These are phyloP conservation scores for Exophiala dermatitidis DNA, from an alignment of 2,329 filamentous ascomycete species.

Conservation along the genomic window DNA sequence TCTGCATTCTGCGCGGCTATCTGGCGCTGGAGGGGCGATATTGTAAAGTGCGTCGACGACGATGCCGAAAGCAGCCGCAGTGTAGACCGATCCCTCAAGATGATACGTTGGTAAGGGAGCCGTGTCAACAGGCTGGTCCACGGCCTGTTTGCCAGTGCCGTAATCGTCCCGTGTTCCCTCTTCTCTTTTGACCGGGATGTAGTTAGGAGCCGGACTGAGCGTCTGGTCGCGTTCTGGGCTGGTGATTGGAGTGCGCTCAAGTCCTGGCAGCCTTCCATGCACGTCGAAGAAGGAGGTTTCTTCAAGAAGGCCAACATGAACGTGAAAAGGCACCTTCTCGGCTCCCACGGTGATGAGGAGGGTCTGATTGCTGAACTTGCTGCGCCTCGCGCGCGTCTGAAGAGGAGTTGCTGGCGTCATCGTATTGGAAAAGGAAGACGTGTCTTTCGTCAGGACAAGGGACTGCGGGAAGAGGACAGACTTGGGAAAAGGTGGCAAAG, in stretches of 20 bases:
- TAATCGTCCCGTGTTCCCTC: neutral
- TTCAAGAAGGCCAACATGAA: slow-evolving; percentile 15
- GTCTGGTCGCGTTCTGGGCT: slow-evolving; percentile 3
- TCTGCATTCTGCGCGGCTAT: neutral
- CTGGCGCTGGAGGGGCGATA: slow-evolving; percentile 1
- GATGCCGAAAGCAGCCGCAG: slow-evolving; percentile 17
- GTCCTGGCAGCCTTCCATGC: slow-evolving; percentile 5
- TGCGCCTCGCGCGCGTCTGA: neutral
- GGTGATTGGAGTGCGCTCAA: neutral
- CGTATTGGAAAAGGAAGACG: neutral
- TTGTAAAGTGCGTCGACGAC: slow-evolving; percentile 24
- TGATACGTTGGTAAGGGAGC: slow-evolving; percentile 2
- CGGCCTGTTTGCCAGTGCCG: too few relatives aligned
- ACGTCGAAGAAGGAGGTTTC: slow-evolving; percentile 22
- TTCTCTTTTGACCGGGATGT: slow-evolving; percentile 1
- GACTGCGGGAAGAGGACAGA: too few relatives aligned
- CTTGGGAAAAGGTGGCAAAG: too few relatives aligned
- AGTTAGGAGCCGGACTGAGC: neutral
- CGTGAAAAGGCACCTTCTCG: slow-evolving; percentile 12
- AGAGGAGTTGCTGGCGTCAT: neutral
- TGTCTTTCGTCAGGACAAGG: too few relatives aligned
- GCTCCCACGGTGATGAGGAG: slow-evolving; percentile 21
- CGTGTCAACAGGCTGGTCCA: too few relatives aligned
- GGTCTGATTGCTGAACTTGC: slow-evolving; percentile 12
- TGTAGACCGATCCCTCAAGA: slow-evolving; percentile 12